These are phyloP conservation scores for Trichophyton simii DNA, from an alignment of 2,329 filamentous ascomycete genomes.

Conservation along the genomic window DNA sequence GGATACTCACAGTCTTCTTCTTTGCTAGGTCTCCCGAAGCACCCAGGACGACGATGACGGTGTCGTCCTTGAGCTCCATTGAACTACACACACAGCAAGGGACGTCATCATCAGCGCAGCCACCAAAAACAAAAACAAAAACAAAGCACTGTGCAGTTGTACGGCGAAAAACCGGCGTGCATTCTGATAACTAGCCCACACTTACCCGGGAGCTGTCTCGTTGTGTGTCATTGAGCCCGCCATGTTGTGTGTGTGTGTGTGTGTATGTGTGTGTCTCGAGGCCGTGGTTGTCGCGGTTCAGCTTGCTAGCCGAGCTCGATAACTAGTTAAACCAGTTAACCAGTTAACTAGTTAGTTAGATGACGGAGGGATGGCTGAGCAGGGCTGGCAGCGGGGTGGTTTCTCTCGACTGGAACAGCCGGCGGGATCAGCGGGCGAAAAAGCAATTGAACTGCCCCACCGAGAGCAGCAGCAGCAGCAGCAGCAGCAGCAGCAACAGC, in stretches of 20 bases:
- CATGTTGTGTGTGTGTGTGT: not conserved
- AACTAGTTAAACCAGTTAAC: too few species aligned
- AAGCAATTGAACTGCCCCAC: conserved; percentile 3
- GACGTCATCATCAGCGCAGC: not conserved
- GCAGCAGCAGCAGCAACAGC: not conserved
- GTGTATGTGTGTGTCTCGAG: not conserved
- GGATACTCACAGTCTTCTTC: conserved; percentile 80
- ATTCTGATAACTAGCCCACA: not conserved
- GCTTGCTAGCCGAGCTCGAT: too few species aligned
- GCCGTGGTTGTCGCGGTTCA: not conserved
- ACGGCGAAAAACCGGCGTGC: not conserved
- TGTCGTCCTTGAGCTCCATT: conserved; percentile 97
- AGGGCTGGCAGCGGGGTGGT: conserved; percentile 1
- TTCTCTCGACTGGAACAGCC: not conserved
- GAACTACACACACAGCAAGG: conserved; percentile 40
- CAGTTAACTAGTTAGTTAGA: too few species aligned
- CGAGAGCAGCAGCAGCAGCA: not conserved
- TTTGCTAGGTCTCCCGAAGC: conserved; percentile 96
- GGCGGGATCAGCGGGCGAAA: not conserved
- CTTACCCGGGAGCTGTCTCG: not conserved
- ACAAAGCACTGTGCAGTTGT: not conserved
- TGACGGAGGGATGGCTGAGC: too few species aligned
- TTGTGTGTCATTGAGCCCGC: not conserved
- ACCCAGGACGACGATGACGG: conserved; percentile 87
- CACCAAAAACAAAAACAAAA: not conserved